Base-by-base conservation (phyloP, 1,284 basidiomycete species). In the Microbotryum intermedium region DNA sequence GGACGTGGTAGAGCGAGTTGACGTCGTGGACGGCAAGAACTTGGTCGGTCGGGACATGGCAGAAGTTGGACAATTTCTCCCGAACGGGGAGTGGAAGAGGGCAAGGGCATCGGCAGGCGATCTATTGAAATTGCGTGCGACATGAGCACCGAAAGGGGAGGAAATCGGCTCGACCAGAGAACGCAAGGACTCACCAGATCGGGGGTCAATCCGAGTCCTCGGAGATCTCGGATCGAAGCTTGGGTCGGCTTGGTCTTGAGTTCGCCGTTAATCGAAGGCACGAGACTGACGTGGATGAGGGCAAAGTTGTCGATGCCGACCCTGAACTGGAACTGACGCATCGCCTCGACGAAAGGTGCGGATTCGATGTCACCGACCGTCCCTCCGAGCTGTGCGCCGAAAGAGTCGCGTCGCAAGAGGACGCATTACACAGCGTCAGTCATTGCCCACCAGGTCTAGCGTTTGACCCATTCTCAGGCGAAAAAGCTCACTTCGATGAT, bases 211-310 rank as follows among this genome's bases (percentile, higher is more conserved):
- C 94, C 94, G 11, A 97, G 81, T 16, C 95, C 94, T 56, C 95
- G 84, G 42, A 98, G 78, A 62, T 93, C 93, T 68, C 95, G 88
- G 21, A 98, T 87, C 46, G 92, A 94, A 20, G 94, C 95, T 75
- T 98, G 94, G 0, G 94, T 99, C 4, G 94, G 94, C 76, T 98
- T 98, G 9, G 94, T 99, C 78, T 99, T 99, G 73, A 97, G 94
- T 75, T 99, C 94, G 58, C 95, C 94, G 60, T 95, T 90, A 79
- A 99, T 90, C 70, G 97, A 89, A 20, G 94, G 94, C 8, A 98
- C 92, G 44, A 99, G 84, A n/a, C 90, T 93, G 61, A 99, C 94
- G 72, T 97, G 94, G 66, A 98, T 88, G 56, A 97, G 83, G 1
- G 94, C 94, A 76, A 98, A 98, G 78, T 98, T 97, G 63, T 93